A percentile compares a stretch with the other conserved stretches of the same genome.
Conservation (phyloP, 2,329 filamentous ascomycete species). For the Sporothrix phasma region DNA sequence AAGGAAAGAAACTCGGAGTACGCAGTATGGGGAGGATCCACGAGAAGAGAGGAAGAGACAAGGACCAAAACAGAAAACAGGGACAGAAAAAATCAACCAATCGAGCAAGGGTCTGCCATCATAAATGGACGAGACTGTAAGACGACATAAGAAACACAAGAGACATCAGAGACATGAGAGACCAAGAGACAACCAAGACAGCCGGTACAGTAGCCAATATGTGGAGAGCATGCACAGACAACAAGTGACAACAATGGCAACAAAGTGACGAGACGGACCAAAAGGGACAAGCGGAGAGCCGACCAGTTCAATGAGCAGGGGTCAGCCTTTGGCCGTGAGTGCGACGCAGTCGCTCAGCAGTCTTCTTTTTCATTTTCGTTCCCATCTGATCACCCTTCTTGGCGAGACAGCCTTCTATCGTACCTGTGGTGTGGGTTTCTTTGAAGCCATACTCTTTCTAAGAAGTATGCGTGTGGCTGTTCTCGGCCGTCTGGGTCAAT, state of each 20-base stretch:
- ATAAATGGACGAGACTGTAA: not conserved
- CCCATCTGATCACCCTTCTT: too few species aligned
- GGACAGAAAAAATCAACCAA: not conserved
- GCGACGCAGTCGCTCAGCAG: too few species aligned
- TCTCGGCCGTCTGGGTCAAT: too few species aligned
- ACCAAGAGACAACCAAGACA: not conserved
- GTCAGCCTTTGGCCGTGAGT: too few species aligned
- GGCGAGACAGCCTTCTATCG: too few species aligned
- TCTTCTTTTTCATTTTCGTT: not conserved
- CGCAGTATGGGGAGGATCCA: not conserved
- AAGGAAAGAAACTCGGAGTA: not conserved
- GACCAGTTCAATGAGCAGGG: not conserved
- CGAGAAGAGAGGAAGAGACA: not conserved
- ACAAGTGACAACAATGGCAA: not conserved
- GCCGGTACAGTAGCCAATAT: too few species aligned
- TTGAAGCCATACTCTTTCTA: too few species aligned
- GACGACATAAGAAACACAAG: not conserved
- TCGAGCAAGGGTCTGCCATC: not conserved
- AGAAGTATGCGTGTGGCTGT: too few species aligned
- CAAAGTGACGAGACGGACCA: not conserved
- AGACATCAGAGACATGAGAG: not conserved
- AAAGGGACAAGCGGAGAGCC: not conserved
- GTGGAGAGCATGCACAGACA: too few species aligned
- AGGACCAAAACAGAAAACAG: too few species aligned
- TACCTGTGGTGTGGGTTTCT: too few species aligned